phyloP scores from a whole-genome alignment of 1,139 yeast species.

The Nakaseomyces kungkrabaensis region DNA sequence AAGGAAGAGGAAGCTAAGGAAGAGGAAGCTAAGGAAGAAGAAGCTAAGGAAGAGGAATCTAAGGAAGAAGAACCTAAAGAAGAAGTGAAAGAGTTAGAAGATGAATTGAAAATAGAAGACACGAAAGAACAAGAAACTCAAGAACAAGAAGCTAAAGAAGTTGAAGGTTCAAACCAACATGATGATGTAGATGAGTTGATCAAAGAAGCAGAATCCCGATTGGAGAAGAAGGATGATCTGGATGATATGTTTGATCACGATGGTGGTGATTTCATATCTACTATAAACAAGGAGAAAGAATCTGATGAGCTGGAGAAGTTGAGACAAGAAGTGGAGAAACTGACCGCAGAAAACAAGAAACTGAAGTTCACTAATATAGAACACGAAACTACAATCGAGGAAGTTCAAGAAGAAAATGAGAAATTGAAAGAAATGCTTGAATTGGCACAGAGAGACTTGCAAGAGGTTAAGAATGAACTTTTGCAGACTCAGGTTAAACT shows the following conservation, averaged over 20 bases:
- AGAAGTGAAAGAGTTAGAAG: background rate
- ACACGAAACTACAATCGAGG: conserved; percentile 36
- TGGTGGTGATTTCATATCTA: conserved; percentile 24
- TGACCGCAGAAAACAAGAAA: conserved; percentile 29
- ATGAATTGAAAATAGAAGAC: background rate
- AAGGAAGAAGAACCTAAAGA: background rate
- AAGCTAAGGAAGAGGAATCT: background rate
- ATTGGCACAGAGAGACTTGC: conserved; percentile 22
- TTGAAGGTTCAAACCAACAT: background rate
- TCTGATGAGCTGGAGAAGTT: conserved; percentile 24
- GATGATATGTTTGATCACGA: conserved; percentile 7
- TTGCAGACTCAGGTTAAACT: conserved; percentile 16
- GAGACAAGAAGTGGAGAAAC: conserved; percentile 22
- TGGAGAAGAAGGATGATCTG: conserved; percentile 5
- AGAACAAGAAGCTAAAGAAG: too few relatives aligned
- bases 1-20: background rate
- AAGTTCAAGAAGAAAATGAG: conserved; percentile 26
- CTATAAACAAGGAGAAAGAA: conserved; percentile 25
- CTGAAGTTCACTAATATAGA: conserved; percentile 40
- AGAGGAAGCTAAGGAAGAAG: conserved; percentile 3
- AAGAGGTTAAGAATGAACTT: conserved; percentile 8
- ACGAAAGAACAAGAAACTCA: too few relatives aligned
- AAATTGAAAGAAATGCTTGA: conserved; percentile 29
- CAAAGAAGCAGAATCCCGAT: background rate
- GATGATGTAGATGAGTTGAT: background rate